phyloP scores from a whole-genome alignment of 805 yeast species.

The Starmerella sp. region DNA sequence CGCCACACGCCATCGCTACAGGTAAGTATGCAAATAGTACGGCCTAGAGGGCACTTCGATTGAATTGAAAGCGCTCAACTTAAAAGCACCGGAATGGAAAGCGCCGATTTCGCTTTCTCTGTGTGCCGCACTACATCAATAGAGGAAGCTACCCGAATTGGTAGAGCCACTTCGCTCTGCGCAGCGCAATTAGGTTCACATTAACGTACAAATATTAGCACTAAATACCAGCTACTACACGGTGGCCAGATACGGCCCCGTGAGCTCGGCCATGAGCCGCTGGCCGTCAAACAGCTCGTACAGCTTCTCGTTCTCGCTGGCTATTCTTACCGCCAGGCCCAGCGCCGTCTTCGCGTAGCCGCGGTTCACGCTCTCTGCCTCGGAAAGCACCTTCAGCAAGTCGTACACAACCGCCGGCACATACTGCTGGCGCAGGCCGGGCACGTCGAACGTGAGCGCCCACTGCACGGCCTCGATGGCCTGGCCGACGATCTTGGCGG shows the following conservation, averaged over 20 bases:
- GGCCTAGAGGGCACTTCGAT: no score
- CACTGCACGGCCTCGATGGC: conserved; percentile 9
- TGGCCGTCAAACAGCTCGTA: conserved; percentile 46
- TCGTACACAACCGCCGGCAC: conserved; percentile 64
- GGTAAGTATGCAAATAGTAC: no score
- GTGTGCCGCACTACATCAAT: no score
- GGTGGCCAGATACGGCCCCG: conserved; percentile 6
- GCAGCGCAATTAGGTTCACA: no score
- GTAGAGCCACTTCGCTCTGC: no score
- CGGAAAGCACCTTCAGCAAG: conserved; percentile 44
- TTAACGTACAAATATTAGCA: no score
- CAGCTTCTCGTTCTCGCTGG: conserved; percentile 52
- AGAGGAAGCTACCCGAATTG: no score
- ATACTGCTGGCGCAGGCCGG: conserved; percentile 48
- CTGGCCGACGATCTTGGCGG: conserved; percentile 6
- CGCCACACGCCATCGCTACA: no score
- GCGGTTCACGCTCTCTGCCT: conserved; percentile 32
- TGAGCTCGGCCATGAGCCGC: conserved; percentile 24
- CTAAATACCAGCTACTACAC: not conserved
- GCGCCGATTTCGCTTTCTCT: no score
- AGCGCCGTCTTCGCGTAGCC: conserved; percentile 47
- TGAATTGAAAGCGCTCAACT: no score
- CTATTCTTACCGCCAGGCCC: conserved; percentile 49
- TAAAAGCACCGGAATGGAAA: no score
- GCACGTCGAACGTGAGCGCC: conserved; percentile 11